Conservation (phyloP, 768 basidiomycete species). For the Suillus spraguei region DNA sequence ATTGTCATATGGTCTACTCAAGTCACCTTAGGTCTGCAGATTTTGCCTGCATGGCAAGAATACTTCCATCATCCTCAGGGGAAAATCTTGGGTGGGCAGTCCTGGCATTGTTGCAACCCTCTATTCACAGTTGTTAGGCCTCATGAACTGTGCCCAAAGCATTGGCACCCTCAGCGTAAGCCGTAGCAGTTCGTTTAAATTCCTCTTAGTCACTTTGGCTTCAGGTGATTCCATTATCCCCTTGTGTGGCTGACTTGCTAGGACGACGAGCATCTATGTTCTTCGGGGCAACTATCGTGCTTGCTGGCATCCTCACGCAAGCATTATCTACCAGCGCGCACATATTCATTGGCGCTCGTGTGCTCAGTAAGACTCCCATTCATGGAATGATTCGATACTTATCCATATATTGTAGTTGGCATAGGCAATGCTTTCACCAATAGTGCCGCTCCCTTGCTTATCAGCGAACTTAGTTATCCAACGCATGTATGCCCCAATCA, state of each 20-base stretch:
- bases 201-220: not conserved
- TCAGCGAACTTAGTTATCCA: constrained; percentile 71
- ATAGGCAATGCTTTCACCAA: constrained; percentile 62
- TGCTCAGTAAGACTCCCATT: constrained; percentile 30
- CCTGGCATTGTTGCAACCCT: not conserved
- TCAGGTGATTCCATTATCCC: constrained; percentile 63
- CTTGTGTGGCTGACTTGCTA: constrained; percentile 58
- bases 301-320: constrained; percentile 63
- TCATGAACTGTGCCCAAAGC: constrained; percentile 67
- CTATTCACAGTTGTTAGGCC: constrained; percentile 38
- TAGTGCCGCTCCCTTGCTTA: constrained; percentile 63
- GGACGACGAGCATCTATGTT: constrained; percentile 65
- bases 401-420: constrained; percentile 48
- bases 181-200: constrained; percentile 9
- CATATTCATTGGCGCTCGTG: constrained; percentile 60
- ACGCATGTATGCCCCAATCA: constrained; percentile 52
- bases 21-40: constrained; percentile 56
- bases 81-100: constrained; percentile 45
- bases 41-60: constrained; percentile 62
- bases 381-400: not conserved
- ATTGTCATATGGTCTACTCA: constrained; percentile 30
- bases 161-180: constrained; percentile 55
- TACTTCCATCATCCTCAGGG: constrained; percentile 57
- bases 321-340: constrained; percentile 45
- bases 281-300: constrained; percentile 63